Evolutionary conservation across 2,329 filamentous ascomycete genomes (phyloP), one percentile per base, ranked within the genome.

Genomic region (Biscogniauxia marginata): DNA sequence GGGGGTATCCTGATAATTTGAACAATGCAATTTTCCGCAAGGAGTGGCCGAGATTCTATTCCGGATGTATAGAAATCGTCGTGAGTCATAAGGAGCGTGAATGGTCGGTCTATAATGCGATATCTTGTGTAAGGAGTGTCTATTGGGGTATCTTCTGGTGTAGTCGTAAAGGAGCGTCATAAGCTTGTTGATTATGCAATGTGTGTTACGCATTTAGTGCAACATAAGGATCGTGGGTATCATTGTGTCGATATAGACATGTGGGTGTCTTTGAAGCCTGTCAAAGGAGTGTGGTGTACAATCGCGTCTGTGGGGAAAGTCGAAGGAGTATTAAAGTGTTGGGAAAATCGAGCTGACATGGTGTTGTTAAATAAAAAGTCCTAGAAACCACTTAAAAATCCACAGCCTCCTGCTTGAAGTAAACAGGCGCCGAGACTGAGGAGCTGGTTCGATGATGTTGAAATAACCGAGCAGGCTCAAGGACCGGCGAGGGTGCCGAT

Each of bases 51-150:
- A 71, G 65, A 71, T 71, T 70, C 66, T 71, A 70, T 71, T 63
- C 55, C 58, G 52, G 20, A 49, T 56, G 58, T 65, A 68, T 72
- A 69, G 68, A 70, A 66, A 71, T 72, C 70, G 64, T 71, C 66
- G 66, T 70, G 61, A 69, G 50, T 70, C 69, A 62, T 71, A 72
- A 70, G 68, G 67, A 71, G 65, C 57, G 60, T 69, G 54, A 50
- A 59, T 55, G 63, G 65, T 67, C 66, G 63, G 64, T 69, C 62
- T 70, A 68, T 69, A 65, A 66, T 67, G 62, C 61, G 57, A 53
- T 63, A 59, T 62, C 65, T 65, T 67, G 65, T 54, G 65, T 63
- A 78, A 77, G 73, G 75, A 79, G 69, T 68, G 76, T 79, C 73
- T 77, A 76, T 71, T 67, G 70, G 73, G 74, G 74, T 76, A 75